Base-by-base conservation (phyloP, 139 green algal species). In the Chlamydomonas urium region DNA sequence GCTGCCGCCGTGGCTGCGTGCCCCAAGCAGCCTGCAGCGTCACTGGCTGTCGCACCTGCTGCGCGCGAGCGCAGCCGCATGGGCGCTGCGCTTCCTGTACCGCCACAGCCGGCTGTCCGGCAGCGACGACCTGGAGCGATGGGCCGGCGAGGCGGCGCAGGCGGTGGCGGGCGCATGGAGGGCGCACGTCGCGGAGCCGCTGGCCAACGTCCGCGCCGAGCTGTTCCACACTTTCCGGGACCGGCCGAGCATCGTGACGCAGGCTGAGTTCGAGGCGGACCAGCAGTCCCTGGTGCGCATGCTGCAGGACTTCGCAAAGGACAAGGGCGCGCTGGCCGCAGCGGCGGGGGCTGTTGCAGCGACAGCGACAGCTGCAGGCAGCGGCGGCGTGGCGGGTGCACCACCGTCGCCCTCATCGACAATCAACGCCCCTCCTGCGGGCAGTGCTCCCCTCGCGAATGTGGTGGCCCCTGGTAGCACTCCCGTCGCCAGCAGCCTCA, bases 161-260 rank as follows among this genome's bases (percentile, higher is more conserved):
- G 69, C 62, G 33, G 38, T n/a, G 1, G 21, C 33, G 5, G 62
- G 42, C 32, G 50, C 63, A 28, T 81, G 71, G 42, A 2, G 38
- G 47, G 73, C 70, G 31, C 83, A 97, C 66, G 76, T 97, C 24
- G 62, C 89, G 1, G 69, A 67, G 2, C 92, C 92, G 1, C 75
- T 97, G 62, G 47, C 75, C 26, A 56, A 71, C 17, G 75, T 94
- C 34, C 71, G 78, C 38, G 79, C 90, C 42, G 90, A 96, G 83
- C 86, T 96, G 34, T 93, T 93, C 66, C 78, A 81, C 35, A 96
- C 90, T 17, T 92, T 94, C 71, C 74, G 89, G 26, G 71, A 82
- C 45, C 72, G 83, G 4, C 80, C 85, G 33, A 81, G 71, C 76
- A 88, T 92, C 47, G 83, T 91, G 10, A 67, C 60, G 8, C 14